Evolutionary conservation across 768 basidiomycete genomes (phyloP).

Genomic region (Kwoniella mangroviensis): DNA sequence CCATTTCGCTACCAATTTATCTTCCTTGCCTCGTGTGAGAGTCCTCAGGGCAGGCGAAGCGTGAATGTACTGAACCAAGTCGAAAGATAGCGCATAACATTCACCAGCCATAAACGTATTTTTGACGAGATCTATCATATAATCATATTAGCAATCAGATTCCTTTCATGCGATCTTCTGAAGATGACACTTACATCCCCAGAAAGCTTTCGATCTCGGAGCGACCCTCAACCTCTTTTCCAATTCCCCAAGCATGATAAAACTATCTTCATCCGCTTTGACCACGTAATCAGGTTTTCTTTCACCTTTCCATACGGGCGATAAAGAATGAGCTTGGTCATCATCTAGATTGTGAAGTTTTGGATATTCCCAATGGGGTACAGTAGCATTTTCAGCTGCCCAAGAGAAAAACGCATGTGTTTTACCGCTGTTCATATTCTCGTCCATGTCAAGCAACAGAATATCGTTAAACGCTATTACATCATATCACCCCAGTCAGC

Average conservation of each 20-base stretch:
- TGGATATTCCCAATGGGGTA: constrained; percentile 69
- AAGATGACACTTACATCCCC: constrained; percentile 53
- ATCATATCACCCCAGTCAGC: not conserved
- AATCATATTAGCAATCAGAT: constrained; percentile 2
- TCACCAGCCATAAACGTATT: constrained; percentile 96
- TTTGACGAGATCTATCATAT: constrained; percentile 69
- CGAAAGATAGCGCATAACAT: constrained; percentile 85
- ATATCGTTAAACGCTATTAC: constrained; percentile 56
- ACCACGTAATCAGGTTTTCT: constrained; percentile 87
- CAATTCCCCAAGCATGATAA: constrained; percentile 91
- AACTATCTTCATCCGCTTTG: constrained; percentile 94
- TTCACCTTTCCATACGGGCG: constrained; percentile 49
- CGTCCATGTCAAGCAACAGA: constrained; percentile 72
- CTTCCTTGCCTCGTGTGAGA: constrained; percentile 80
- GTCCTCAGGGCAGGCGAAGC: constrained; percentile 71
- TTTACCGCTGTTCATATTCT: constrained; percentile 98
- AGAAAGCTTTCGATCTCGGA: constrained; percentile 63
- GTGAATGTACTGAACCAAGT: constrained; percentile 84
- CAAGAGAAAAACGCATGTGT: constrained; percentile 89
- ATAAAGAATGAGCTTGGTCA: not conserved
- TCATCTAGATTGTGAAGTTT: not conserved
- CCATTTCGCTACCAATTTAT: constrained; percentile 88
- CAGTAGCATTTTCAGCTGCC: constrained; percentile 89
- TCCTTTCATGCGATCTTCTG: not conserved
- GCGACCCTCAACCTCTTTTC: constrained; percentile 84